phyloP scores from a whole-genome alignment of 2,329 filamentous ascomycete genomes.

The Thielaviopsis musarum region DNA sequence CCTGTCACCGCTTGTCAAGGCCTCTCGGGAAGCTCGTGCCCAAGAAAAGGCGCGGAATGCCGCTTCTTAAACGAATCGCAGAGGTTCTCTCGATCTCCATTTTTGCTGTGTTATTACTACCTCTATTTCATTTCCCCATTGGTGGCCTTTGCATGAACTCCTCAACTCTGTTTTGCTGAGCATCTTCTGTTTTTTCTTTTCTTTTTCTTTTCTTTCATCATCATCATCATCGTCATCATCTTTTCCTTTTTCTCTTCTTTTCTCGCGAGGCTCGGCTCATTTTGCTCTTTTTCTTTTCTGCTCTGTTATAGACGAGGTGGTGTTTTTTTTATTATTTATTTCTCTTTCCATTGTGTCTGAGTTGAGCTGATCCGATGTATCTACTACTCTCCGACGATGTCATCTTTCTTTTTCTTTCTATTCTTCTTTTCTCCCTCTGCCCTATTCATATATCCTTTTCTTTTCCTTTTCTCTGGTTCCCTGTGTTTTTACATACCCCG shows the following conservation, averaged over 20 bases:
- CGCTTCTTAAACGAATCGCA: neutral
- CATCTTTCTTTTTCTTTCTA: neutral
- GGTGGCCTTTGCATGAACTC: neutral
- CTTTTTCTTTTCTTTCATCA: neutral
- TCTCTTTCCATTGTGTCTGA: neutral
- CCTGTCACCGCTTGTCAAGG: conserved; percentile 71
- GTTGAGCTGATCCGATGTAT: neutral
- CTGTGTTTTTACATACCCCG: conserved; percentile 4
- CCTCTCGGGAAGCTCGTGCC: conserved; percentile 68
- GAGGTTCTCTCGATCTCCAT: neutral
- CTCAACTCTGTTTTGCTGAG: neutral
- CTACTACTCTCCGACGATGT: conserved; percentile 4
- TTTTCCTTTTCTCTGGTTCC: neutral
- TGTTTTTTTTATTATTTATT: neutral
- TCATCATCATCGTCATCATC: neutral
- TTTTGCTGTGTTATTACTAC: neutral
- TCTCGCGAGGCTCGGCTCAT: neutral
- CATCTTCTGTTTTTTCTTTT: neutral
- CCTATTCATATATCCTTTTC: neutral
- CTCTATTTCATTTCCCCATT: neutral
- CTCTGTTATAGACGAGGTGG: neutral
- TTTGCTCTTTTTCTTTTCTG: neutral
- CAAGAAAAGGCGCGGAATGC: conserved; percentile 66
- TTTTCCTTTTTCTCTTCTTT: neutral
- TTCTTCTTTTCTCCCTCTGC: neutral